Evolutionary conservation across 2,329 filamentous ascomycete genomes (phyloP).

Genomic region (Gaeumannomyces tritici): DNA sequence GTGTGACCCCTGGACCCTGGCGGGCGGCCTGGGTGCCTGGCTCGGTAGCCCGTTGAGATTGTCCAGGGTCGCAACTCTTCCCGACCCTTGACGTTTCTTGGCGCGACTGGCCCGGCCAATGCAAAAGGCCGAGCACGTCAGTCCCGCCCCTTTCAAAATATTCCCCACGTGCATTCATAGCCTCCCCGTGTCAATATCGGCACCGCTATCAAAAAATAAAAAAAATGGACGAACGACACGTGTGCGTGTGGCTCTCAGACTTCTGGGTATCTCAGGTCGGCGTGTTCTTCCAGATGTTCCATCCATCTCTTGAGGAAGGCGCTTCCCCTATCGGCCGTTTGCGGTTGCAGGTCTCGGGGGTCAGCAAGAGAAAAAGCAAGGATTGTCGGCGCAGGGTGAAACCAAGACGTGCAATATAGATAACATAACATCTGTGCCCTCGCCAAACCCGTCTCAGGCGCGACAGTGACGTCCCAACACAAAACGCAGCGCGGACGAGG

Average conservation of each 20-base stretch:
- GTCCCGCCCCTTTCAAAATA: too few relatives aligned
- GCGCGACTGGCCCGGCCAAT: not conserved
- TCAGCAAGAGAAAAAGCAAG: conserved; percentile 8
- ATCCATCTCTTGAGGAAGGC: conserved; percentile 86
- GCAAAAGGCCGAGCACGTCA: not conserved
- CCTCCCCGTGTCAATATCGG: too few relatives aligned
- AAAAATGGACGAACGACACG: conserved; percentile 26
- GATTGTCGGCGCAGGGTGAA: not conserved
- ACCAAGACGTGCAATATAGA: conserved; percentile 1
- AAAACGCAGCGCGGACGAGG: not conserved
- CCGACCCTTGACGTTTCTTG: not conserved
- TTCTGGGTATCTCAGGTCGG: conserved; percentile 83
- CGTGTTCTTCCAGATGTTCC: conserved; percentile 78
- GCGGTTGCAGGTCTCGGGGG: not conserved
- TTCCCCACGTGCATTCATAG: too few relatives aligned
- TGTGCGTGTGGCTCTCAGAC: conserved; percentile 78
- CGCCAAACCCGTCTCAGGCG: not conserved
- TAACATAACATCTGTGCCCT: not conserved
- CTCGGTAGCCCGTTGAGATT: not conserved
- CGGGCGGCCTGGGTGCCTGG: not conserved
- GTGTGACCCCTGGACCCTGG: not conserved
- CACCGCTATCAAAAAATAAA: not conserved
- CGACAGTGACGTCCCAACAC: not conserved
- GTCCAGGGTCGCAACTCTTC: not conserved
- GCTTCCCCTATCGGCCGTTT: conserved; percentile 56